Evolutionary conservation across 805 yeast genomes (phyloP), one percentile per base, ranked within the genome.

Genomic region (Ogataea philodendri): DNA sequence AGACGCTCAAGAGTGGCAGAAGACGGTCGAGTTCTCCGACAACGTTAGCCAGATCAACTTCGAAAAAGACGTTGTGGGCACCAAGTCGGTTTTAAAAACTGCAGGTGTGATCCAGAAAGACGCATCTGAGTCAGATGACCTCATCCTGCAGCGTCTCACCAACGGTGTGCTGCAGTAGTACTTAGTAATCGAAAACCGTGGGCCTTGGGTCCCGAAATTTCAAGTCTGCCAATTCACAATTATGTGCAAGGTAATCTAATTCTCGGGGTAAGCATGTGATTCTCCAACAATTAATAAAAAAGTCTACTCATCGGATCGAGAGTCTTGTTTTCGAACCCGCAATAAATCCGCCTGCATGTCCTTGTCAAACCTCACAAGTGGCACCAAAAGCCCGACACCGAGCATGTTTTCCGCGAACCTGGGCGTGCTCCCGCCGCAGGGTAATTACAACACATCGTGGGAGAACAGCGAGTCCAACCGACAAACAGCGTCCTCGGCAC

Each of bases 1-100:
- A 30, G 96, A 88, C 58, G 94, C 95, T 7, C 60, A 66, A 15
- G 82, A 75, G 42, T 88, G 97, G 97, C 66, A 82, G 42, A 70
- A 80, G 46, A 84, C 94, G 0, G 96, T 88, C 6, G 51, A 66
- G 45, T 88, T 87, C 60, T 54, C 63, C 44, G 60, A 69, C 23
- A 65, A 70, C 27, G 54, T 72, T 11, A 76, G 70, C 0, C 57
- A 63, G 1, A 55, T 72, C 11, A 73, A 84, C 36, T 75, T 76
- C 61, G 62, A 66, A 5, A 59, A 52, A 8, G 58, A 60, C 24
- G 70, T 83, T 7, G 68, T 75, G 9, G 75, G 77, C 44, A 84
- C 95, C 1, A 65, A 74, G 5, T 54, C 60, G 5, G 71, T 79
- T 7, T 68, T 86, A 48, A 60, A 68, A 40, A 65, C 74, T 16